Evolutionary conservation across 345 rosid species (phyloP).

Genomic region (Eucalyptus leucophloia): DNA sequence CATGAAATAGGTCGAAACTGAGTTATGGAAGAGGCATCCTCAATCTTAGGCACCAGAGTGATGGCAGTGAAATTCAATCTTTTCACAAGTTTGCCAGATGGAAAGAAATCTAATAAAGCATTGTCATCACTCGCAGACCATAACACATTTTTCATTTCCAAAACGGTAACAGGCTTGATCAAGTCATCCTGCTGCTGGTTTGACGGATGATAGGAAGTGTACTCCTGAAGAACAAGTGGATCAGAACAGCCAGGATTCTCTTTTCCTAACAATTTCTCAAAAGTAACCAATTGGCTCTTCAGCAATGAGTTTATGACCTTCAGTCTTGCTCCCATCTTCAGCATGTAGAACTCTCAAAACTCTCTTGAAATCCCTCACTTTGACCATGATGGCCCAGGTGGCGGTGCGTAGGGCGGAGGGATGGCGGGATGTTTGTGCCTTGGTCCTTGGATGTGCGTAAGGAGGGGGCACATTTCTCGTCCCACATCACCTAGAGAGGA

Average conservation of each 20-base stretch:
- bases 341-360: too few species aligned
- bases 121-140: neutral
- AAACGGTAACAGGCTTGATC: neutral
- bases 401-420: fast-evolving
- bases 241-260: neutral
- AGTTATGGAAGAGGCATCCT: neutral
- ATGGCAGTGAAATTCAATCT: neutral
- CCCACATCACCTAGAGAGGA: fast-evolving
- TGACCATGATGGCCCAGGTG: neutral
- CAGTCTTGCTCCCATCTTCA: neutral
- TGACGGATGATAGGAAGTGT: neutral
- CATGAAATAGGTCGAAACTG: neutral
- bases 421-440: fast-evolving
- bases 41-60: neutral
- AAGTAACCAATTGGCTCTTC: neutral
- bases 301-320: neutral
- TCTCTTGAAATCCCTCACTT: neutral
- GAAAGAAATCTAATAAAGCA: neutral
- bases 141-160: neutral
- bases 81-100: neutral
- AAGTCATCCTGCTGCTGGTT: neutral
- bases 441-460: fast-evolving
- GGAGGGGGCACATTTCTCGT: too few species aligned
- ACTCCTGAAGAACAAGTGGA: neutral
- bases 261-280: neutral